phyloP scores from a whole-genome alignment of 768 basidiomycete species.

The Termitomyces sp. region DNA sequence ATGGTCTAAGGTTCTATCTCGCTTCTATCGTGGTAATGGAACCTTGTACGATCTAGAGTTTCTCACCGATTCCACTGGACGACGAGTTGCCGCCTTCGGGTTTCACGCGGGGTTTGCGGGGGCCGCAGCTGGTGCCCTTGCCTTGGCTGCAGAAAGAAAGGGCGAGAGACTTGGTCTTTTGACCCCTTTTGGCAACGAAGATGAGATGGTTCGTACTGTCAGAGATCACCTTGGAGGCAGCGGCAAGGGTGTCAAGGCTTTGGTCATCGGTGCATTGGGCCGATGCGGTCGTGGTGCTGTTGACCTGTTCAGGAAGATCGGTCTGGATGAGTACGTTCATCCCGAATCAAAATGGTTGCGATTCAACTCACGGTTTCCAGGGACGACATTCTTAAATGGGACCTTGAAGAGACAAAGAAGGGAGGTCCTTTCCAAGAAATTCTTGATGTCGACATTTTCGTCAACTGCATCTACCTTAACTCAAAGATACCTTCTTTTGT shows the following conservation, averaged over 20 bases:
- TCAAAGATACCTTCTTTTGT: slow-evolving; percentile 81
- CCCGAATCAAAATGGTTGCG: not conserved
- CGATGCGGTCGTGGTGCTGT: slow-evolving; percentile 94
- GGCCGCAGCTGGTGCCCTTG: slow-evolving; percentile 86
- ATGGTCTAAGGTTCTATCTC: slow-evolving; percentile 80
- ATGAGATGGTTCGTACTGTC: slow-evolving; percentile 75
- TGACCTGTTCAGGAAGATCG: slow-evolving; percentile 92
- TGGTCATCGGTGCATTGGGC: slow-evolving; percentile 95
- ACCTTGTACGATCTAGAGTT: slow-evolving; percentile 96
- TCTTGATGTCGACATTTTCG: slow-evolving; percentile 92
- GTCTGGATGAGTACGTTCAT: slow-evolving; percentile 81
- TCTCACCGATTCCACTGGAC: slow-evolving; percentile 73
- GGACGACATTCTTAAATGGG: slow-evolving; percentile 95
- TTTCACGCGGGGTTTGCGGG: slow-evolving; percentile 99
- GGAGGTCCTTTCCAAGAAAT: slow-evolving; percentile 96
- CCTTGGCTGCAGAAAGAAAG: slow-evolving; percentile 59
- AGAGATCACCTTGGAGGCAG: slow-evolving; percentile 57
- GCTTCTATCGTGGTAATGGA: slow-evolving; percentile 80
- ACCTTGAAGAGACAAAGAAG: slow-evolving; percentile 92
- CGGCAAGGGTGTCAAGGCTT: slow-evolving; percentile 71
- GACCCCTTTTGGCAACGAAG: slow-evolving; percentile 80
- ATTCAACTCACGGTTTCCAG: slow-evolving; percentile 29
- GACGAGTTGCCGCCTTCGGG: slow-evolving; percentile 96
- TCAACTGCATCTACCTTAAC: slow-evolving; percentile 99
- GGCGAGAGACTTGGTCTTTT: slow-evolving; percentile 60